Percentiles rank a stretch among this genome's conserved stretches.
These are phyloP conservation scores for Neurospora sp. DNA, from an alignment of 495 filamentous ascomycete species.

Conservation along the genomic window DNA sequence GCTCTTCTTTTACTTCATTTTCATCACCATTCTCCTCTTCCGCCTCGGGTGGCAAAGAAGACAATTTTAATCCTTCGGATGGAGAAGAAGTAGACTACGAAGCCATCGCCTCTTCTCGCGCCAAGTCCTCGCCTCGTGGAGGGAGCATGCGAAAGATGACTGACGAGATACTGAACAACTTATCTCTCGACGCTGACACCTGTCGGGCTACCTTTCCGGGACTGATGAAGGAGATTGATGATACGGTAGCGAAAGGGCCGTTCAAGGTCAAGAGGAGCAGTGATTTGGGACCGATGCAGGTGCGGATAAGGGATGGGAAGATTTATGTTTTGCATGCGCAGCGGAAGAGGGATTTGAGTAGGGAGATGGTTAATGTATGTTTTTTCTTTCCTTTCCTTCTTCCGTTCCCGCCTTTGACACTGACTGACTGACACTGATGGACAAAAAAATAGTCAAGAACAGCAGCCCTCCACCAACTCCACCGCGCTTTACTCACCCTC, in stretches of 20 bases:
- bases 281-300: constrained; percentile 30
- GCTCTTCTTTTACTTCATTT: not conserved
- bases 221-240: constrained; percentile 35
- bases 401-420: not conserved
- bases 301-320: constrained; percentile 32
- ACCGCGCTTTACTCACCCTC: constrained; percentile 41
- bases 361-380: constrained; percentile 30
- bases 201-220: constrained; percentile 36
- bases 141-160: constrained; percentile 2
- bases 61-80: not conserved
- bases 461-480: constrained; percentile 33
- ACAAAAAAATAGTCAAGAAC: constrained; percentile 21
- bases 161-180: constrained; percentile 25
- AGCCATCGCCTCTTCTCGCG: not conserved
- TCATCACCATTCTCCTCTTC: not conserved
- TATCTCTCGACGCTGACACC: constrained; percentile 29
- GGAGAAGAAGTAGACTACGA: constrained; percentile 15
- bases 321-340: constrained; percentile 37
- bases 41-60: not conserved
- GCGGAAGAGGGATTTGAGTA: constrained; percentile 25
- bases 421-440: not conserved
- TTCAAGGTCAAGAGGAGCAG: constrained; percentile 30
- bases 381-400: not conserved
- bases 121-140: not conserved
- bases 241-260: constrained; percentile 32